Conservation (phyloP, 176 grass and related monocot genomes). For the Dactylis glomerata region DNA sequence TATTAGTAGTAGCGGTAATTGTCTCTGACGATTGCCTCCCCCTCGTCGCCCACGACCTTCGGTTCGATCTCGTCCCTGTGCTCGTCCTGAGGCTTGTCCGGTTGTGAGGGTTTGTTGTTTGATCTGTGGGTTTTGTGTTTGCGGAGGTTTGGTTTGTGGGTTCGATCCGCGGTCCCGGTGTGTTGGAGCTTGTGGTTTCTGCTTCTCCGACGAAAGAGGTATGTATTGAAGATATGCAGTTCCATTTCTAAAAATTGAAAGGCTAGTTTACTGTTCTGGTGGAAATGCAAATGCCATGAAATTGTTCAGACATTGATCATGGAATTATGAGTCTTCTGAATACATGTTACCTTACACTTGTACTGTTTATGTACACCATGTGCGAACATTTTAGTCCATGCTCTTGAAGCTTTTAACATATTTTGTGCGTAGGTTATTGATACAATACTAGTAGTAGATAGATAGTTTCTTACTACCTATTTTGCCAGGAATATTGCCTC, state of each 20-base stretch:
- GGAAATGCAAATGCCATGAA: not conserved
- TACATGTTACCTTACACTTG: not conserved
- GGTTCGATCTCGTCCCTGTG: slow-evolving; percentile 35
- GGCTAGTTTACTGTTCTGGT: not conserved
- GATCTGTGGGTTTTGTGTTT: not conserved
- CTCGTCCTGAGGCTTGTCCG: slow-evolving; percentile 42
- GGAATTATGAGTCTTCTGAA: not conserved
- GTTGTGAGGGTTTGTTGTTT: not conserved
- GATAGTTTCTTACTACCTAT: not conserved
- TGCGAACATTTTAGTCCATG: not conserved
- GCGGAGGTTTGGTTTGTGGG: not conserved
- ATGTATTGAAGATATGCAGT: not conserved
- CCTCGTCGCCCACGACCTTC: slow-evolving; percentile 26
- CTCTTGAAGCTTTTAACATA: not conserved
- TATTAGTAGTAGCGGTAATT: slow-evolving; percentile 35
- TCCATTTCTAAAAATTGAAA: not conserved
- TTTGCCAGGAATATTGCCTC: not conserved
- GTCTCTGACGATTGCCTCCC: slow-evolving; percentile 54
- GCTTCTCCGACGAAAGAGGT: slow-evolving; percentile 33
- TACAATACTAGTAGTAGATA: not conserved
- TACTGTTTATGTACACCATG: not conserved
- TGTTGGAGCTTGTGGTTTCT: not conserved
- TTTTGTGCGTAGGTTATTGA: not conserved
- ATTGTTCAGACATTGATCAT: not conserved
- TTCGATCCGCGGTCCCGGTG: not conserved